A percentile compares a stretch with the other conserved stretches of the same genome.
Evolutionary conservation across 257 asterid species (phyloP).

Genomic region (Solanum rostratum): DNA sequence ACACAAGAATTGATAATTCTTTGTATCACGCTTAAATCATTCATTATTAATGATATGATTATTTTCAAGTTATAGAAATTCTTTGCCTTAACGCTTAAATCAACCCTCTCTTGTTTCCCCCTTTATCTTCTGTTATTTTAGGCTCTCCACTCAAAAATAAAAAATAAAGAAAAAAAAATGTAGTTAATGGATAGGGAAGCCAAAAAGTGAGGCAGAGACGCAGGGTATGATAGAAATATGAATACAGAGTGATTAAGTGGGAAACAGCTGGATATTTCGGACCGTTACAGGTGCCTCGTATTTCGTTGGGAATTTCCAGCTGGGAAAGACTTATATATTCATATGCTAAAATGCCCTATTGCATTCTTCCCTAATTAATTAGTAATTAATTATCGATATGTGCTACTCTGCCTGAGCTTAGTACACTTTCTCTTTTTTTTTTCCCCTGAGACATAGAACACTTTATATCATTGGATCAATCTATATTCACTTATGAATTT

Average conservation of each 20-base stretch:
- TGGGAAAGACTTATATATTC: background rate
- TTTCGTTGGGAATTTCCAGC: constrained; percentile 29
- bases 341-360: background rate
- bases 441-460: background rate
- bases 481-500: background rate
- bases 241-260: constrained; percentile 8
- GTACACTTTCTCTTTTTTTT: no score
- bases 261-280: constrained; percentile 56
- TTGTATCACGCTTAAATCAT: no score
- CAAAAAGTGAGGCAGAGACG: background rate
- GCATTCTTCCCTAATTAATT: background rate
- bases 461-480: background rate
- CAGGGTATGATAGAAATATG: background rate
- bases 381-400: no score
- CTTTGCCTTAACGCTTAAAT: no score
- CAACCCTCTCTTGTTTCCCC: no score
- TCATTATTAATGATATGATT: no score
- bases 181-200: background rate
- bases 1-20: no score
- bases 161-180: no score
- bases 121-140: no score
- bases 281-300: constrained; percentile 48
- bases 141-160: no score
- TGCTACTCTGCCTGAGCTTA: background rate
- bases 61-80: no score